Conservation (phyloP, 805 yeast species). For the Ogataea saltuana region DNA sequence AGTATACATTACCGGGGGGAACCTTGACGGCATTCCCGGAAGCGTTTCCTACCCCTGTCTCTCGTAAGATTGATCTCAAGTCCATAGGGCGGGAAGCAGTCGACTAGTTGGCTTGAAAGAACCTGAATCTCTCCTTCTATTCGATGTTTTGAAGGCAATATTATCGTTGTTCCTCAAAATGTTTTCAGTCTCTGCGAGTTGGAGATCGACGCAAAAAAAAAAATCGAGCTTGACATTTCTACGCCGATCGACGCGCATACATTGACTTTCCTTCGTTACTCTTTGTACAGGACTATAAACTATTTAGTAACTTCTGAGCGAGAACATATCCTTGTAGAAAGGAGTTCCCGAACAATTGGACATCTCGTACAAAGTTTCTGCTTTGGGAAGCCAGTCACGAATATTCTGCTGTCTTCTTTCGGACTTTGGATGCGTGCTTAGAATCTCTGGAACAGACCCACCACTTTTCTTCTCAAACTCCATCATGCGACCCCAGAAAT, state of each 20-base stretch:
- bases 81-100: too few relatives aligned
- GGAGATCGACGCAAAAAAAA: not conserved
- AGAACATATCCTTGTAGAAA: constrained; percentile 16
- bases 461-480: constrained; percentile 44
- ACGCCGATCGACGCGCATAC: not conserved
- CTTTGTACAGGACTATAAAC: not conserved
- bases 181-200: too few relatives aligned
- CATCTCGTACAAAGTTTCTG: constrained; percentile 44
- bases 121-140: too few relatives aligned
- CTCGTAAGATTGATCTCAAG: too few relatives aligned
- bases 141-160: too few relatives aligned
- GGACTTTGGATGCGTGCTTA: constrained; percentile 90
- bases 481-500: constrained; percentile 83
- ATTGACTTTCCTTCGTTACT: not conserved
- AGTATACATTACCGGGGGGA: constrained; percentile 26
- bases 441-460: constrained; percentile 51
- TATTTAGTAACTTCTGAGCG: not conserved
- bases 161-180: too few relatives aligned
- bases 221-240: not conserved
- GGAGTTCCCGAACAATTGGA: constrained; percentile 39
- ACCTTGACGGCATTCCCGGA: too few relatives aligned
- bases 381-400: constrained; percentile 62
- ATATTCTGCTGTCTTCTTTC: constrained; percentile 70
- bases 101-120: too few relatives aligned
- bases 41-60: too few relatives aligned